A percentile compares a stretch with the other conserved stretches of the same genome.
phyloP scores from a whole-genome alignment of 2,329 filamentous ascomycete genomes.

The Venturia carpophila region DNA sequence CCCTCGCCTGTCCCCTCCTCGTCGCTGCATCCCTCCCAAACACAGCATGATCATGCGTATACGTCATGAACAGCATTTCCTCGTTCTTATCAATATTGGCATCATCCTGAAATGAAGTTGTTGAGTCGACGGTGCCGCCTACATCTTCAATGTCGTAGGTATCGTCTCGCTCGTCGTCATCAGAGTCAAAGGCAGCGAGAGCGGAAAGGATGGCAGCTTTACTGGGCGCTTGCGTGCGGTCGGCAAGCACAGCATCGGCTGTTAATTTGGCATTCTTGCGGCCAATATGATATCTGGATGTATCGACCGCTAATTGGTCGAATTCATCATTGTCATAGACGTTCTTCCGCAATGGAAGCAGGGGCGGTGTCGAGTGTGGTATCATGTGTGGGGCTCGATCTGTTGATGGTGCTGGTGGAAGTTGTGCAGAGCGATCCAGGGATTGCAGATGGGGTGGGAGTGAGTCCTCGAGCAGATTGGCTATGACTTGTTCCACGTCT shows the following conservation, averaged over 20 bases:
- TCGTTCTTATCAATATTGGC: conserved; percentile 58
- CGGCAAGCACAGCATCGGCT: conserved; percentile 63
- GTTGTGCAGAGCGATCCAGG: conserved; percentile 56
- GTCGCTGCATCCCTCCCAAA: conserved; percentile 68
- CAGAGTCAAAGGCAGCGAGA: conserved; percentile 79
- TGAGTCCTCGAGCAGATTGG: conserved; percentile 71
- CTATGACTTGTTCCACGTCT: conserved; percentile 69
- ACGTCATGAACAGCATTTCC: conserved; percentile 64
- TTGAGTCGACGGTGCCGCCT: conserved; percentile 72
- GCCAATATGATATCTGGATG: conserved; percentile 68
- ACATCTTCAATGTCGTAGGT: conserved; percentile 92
- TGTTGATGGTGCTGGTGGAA: conserved; percentile 29
- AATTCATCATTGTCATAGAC: conserved; percentile 75
- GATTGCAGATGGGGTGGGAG: conserved; percentile 60
- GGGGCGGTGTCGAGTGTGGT: conserved; percentile 49
- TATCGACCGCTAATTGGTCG: conserved; percentile 59
- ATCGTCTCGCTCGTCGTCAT: conserved; percentile 94
- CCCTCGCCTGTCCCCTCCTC: conserved; percentile 55
- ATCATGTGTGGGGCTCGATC: conserved; percentile 38
- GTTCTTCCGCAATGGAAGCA: conserved; percentile 56
- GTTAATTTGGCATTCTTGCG: conserved; percentile 56
- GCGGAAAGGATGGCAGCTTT: conserved; percentile 86
- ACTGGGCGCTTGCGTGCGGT: conserved; percentile 56
- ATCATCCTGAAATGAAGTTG: conserved; percentile 26
- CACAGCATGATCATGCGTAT: conserved; percentile 53